Evolutionary conservation across 1,139 yeast genomes (phyloP).

Genomic region (Saccharomyces hybrid): DNA sequence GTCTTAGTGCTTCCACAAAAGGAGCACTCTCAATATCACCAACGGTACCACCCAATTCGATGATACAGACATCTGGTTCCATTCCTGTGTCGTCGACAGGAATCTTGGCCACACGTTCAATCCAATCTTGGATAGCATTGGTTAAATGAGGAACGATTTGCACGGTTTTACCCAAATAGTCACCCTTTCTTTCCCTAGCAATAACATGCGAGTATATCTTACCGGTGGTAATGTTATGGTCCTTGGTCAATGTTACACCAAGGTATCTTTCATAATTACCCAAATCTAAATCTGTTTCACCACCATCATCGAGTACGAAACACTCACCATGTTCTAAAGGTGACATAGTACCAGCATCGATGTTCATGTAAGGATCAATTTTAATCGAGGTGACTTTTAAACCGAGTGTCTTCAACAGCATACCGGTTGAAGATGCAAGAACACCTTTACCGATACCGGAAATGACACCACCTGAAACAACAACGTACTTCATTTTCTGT

Average conservation of each 20-base stretch:
- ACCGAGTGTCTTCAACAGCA: slow-evolving; percentile 87
- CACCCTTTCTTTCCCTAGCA: slow-evolving; percentile 93
- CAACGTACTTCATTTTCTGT: slow-evolving; percentile 83
- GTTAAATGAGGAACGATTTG: slow-evolving; percentile 98
- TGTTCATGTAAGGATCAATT: slow-evolving; percentile 97
- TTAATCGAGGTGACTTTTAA: slow-evolving; percentile 92
- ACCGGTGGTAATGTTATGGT: slow-evolving; percentile 97
- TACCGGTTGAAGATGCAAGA: slow-evolving; percentile 89
- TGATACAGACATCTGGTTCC: slow-evolving; percentile 87
- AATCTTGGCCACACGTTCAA: slow-evolving; percentile 80
- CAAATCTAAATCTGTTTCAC: slow-evolving; percentile 94
- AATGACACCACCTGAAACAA: slow-evolving; percentile 97
- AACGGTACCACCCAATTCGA: slow-evolving; percentile 97
- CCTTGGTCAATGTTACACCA: slow-evolving; percentile 83
- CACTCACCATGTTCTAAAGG: slow-evolving; percentile 99
- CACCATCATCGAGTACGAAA: slow-evolving; percentile 95
- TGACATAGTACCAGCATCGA: slow-evolving; percentile 99
- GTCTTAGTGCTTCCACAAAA: slow-evolving; percentile 96
- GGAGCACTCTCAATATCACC: slow-evolving; percentile 99
- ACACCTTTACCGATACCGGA: slow-evolving; percentile 99
- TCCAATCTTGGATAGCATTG: slow-evolving; percentile 97
- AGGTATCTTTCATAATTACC: slow-evolving; percentile 97
- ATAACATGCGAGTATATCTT: slow-evolving; percentile 91
- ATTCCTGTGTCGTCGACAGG: slow-evolving; percentile 91
- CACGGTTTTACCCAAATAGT: slow-evolving; percentile 96